These are phyloP conservation scores for Plasmodium sp. DNA, from an alignment of 169 alveolate genomes.

Conservation along the genomic window DNA sequence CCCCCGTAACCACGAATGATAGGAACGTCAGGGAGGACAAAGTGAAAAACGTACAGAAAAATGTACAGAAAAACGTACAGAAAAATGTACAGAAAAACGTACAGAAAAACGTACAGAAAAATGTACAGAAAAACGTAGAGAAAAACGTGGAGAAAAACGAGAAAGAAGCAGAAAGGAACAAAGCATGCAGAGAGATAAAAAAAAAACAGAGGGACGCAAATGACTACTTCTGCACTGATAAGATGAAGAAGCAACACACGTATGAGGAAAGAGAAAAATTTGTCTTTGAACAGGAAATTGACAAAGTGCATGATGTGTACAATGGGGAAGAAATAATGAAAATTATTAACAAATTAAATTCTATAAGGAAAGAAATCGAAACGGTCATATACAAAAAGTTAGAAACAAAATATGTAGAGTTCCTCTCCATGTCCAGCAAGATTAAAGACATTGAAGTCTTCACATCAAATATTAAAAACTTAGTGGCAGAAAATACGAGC, in stretches of 20 bases:
- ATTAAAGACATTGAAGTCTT: slow-evolving; percentile 38
- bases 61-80: not conserved
- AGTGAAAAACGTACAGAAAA: not conserved
- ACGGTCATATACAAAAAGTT: slow-evolving; percentile 57
- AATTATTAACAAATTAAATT: slow-evolving; percentile 70
- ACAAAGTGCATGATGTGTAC: slow-evolving; percentile 38
- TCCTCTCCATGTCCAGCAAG: slow-evolving; percentile 14
- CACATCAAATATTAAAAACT: slow-evolving; percentile 30
- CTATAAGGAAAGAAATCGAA: slow-evolving; percentile 75
- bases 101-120: not conserved
- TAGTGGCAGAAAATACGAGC: slow-evolving; percentile 33
- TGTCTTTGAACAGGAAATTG: slow-evolving; percentile 60
- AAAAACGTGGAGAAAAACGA: not conserved
- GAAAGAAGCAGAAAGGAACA: not conserved
- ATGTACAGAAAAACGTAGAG: not conserved
- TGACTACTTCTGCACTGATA: not conserved
- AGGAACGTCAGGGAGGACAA: not conserved
- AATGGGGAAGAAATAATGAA: slow-evolving; percentile 66
- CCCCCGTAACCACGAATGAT: not conserved
- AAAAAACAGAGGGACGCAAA: not conserved
- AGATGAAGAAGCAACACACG: not conserved
- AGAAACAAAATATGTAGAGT: slow-evolving; percentile 45
- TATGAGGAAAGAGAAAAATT: slow-evolving; percentile 66
- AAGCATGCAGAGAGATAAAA: not conserved
- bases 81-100: no score